Evolutionary conservation across 805 yeast species (phyloP).

Genomic region (Sungouiozyma intestinalis): DNA sequence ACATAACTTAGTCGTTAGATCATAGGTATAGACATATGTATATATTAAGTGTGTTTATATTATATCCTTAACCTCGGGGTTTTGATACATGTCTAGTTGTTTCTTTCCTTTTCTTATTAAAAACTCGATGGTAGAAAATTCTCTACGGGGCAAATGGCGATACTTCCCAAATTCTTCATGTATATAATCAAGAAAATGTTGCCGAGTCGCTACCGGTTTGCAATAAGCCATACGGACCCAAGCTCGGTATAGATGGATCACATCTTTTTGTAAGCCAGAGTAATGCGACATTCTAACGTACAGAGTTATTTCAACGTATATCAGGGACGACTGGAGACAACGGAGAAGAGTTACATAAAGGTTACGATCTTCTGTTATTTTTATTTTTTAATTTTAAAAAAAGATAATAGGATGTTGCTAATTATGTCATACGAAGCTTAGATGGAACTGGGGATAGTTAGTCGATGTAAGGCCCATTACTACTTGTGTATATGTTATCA

Average conservation of each 20-base stretch:
- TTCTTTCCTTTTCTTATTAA: slow-evolving; percentile 66
- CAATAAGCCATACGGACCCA: slow-evolving; percentile 36
- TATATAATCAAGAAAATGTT: slow-evolving; percentile 36
- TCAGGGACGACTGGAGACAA: no score
- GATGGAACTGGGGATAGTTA: no score
- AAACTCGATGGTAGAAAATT: slow-evolving; percentile 79
- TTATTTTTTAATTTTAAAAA: no score
- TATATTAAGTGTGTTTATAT: slow-evolving; percentile 16
- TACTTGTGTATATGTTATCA: no score
- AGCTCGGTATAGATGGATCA: slow-evolving; percentile 37
- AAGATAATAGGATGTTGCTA: no score
- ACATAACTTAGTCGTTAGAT: slow-evolving; percentile 1
- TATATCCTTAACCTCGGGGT: slow-evolving; percentile 63
- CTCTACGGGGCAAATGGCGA: slow-evolving; percentile 53
- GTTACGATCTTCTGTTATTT: no score
- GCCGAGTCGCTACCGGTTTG: slow-evolving; percentile 39
- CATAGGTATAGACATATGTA: neutral
- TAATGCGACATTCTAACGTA: slow-evolving; percentile 21
- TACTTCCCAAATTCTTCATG: slow-evolving; percentile 56
- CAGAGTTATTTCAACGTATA: no score
- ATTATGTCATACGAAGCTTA: no score
- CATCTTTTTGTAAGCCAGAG: slow-evolving; percentile 45
- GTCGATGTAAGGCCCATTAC: no score
- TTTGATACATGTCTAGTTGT: slow-evolving; percentile 60
- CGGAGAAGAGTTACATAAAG: no score